Conservation (phyloP, 495 filamentous ascomycete species). For the Penicillium paxilli region DNA sequence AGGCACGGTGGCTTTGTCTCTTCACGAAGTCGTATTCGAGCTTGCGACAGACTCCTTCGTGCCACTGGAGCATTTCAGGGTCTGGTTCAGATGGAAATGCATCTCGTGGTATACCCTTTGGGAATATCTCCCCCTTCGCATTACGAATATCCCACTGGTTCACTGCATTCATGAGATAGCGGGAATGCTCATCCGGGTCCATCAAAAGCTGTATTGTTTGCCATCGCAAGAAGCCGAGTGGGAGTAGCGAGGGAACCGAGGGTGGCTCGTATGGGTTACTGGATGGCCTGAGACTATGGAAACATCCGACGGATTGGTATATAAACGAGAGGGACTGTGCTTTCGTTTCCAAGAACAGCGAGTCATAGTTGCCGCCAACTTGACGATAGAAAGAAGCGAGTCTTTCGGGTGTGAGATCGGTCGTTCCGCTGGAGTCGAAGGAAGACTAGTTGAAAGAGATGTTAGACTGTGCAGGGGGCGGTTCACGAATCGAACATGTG, state of each 20-base stretch:
- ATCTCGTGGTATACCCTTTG: conserved; percentile 69
- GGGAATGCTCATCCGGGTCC: conserved; percentile 83
- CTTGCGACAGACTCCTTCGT: conserved; percentile 61
- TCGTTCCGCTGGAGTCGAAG: conserved; percentile 64
- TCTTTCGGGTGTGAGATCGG: conserved; percentile 74
- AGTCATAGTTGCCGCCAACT: conserved; percentile 88
- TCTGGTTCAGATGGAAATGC: conserved; percentile 78
- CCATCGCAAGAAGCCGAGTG: conserved; percentile 86
- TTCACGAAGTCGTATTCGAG: conserved; percentile 45
- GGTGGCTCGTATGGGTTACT: conserved; percentile 72
- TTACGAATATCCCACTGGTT: conserved; percentile 71
- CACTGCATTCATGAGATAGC: conserved; percentile 80
- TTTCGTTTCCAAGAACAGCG: conserved; percentile 79
- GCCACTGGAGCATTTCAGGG: conserved; percentile 77
- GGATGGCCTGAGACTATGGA: conserved; percentile 72
- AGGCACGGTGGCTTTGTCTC: conserved; percentile 29
- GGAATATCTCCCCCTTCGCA: conserved; percentile 75
- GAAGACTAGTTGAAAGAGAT: conserved; percentile 49
- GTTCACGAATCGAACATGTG: background rate
- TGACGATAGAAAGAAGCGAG: conserved; percentile 85
- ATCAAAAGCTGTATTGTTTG: conserved; percentile 90
- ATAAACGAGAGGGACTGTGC: conserved; percentile 78
- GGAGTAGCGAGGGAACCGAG: conserved; percentile 76
- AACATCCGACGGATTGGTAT: conserved; percentile 88
- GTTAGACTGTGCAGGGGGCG: background rate